Base-by-base conservation (phyloP, 352 stramenopile species). In the Globisporangium sylvaticum region DNA sequence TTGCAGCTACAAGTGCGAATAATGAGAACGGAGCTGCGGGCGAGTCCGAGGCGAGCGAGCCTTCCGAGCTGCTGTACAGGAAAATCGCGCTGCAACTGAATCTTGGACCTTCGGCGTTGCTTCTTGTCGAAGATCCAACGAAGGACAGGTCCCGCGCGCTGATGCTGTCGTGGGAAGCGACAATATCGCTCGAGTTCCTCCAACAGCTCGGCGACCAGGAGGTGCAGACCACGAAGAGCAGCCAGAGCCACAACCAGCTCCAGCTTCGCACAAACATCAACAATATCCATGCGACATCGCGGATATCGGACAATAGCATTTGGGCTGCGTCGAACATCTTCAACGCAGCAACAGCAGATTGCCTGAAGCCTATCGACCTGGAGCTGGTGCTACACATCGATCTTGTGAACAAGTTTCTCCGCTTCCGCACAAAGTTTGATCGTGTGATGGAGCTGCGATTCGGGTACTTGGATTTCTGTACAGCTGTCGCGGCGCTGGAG, bases 401-500 rank as follows among this genome's bases (percentile, higher is more conserved):
- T 63, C 75, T 92, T 29, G 72, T 62, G 15, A 87, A 73, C 3
- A 72, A 74, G 25, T 92, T 92, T 55, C 65, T 92, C 3, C 78
- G 80, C 0, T 83, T 91, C 25, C 83, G 84, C 46, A 80, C 82
- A 20, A 89, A 79, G 6, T 91, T 94, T 65, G 81, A 95, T 64
- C 80, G 82, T 5, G 80, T 93, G 27, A 81, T 95, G 67, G 83
- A 94, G 37, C 68, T 95, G 31, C 81, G 88, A 9, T 95, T 94
- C 46, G 88, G 88, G 1, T 95, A 95, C 60, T 65, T 95, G 67
- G 88, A 95, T 52, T 90, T 91, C 24, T 90, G 78, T 58, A 90
- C 86, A 4, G 73, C 90, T 9, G 68, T 87, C 7, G 76, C 75
- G 25, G 82, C 86, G 5, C 57, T 95, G 9, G 78, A 90, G 39